Conservation (phyloP, 768 basidiomycete species). For the Serendipita vermifera region DNA sequence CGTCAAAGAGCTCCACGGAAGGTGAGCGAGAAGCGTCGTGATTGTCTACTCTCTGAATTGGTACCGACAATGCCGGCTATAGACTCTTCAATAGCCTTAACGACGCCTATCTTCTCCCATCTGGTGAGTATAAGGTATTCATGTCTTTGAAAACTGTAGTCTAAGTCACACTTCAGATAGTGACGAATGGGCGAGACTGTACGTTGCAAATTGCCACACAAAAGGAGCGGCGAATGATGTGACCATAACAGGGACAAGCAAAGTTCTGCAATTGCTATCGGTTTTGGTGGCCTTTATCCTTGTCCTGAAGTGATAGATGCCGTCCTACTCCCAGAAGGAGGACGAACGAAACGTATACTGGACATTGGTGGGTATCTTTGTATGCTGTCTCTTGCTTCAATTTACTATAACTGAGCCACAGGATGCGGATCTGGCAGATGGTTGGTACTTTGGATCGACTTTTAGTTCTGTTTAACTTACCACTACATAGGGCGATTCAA, state of each 20-base stretch:
- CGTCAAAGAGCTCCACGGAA: conserved; percentile 7
- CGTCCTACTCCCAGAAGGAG: background rate
- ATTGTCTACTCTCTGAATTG: background rate
- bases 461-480: too few relatives aligned
- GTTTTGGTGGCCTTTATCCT: background rate
- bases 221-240: background rate
- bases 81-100: conserved; percentile 3
- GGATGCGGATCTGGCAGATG: conserved; percentile 7
- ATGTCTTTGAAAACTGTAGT: too few relatives aligned
- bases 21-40: background rate
- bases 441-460: background rate
- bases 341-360: background rate
- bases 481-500: background rate
- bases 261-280: background rate
- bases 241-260: conserved; percentile 1
- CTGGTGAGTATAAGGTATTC: background rate
- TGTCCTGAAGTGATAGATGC: conserved; percentile 1
- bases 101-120: background rate
- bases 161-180: background rate
- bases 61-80: background rate
- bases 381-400: background rate
- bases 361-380: conserved; percentile 5
- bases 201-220: background rate
- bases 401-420: background rate
- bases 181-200: background rate